Evolutionary conservation across 2,329 filamentous ascomycete genomes (phyloP).

Genomic region (Phyllosticta paracitricarpa): DNA sequence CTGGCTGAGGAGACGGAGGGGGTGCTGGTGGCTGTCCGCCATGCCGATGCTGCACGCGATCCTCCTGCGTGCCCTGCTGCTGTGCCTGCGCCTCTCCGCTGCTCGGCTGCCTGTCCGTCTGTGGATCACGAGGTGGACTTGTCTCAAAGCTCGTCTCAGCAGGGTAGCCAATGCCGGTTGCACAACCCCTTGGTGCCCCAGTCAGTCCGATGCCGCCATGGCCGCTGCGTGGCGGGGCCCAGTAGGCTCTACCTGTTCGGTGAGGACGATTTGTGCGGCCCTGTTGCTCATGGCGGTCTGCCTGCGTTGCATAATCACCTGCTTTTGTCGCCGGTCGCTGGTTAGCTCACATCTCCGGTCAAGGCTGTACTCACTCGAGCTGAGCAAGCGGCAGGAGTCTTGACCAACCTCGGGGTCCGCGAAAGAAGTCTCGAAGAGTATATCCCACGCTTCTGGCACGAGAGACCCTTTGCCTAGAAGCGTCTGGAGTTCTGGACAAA

Average conservation of each 20-base stretch:
- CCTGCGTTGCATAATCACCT: neutral
- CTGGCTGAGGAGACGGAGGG: neutral
- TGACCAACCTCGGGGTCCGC: neutral
- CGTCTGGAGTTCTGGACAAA: neutral
- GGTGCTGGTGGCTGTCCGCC: slow-evolving; percentile 1
- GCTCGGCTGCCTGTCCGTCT: neutral
- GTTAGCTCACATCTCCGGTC: neutral
- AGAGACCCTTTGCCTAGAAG: slow-evolving; percentile 5
- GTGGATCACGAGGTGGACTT: neutral
- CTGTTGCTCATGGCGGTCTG: neutral
- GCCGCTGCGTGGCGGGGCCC: slow-evolving; percentile 5
- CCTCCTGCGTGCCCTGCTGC: slow-evolving; percentile 3
- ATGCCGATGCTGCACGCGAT: slow-evolving; percentile 1
- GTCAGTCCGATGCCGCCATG: slow-evolving; percentile 2
- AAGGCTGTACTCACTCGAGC: neutral
- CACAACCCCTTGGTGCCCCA: neutral
- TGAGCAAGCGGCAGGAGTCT: neutral
- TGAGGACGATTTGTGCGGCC: neutral
- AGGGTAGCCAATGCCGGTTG: neutral
- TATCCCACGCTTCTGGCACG: slow-evolving; percentile 2
- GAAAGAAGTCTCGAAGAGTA: slow-evolving; percentile 5
- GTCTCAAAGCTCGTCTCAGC: slow-evolving; percentile 1
- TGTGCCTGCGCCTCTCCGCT: neutral
- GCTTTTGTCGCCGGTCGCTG: neutral
- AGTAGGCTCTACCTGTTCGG: slow-evolving; percentile 7